phyloP scores from a whole-genome alignment of 2,329 filamentous ascomycete genomes.

The Calonectria naviculata region DNA sequence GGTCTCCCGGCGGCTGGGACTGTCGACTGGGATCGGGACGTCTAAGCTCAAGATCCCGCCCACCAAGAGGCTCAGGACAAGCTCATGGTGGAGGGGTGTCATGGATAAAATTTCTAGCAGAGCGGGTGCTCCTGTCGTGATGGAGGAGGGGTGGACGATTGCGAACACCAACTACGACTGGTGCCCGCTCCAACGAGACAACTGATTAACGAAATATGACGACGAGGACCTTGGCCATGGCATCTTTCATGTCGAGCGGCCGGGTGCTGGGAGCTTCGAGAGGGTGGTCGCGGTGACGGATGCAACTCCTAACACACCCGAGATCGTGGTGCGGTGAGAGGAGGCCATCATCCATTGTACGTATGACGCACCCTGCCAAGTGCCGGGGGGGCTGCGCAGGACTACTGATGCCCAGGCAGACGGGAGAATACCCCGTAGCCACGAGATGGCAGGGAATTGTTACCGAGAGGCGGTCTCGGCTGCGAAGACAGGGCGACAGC shows the following conservation, averaged over 20 bases:
- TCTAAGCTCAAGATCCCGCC: slow-evolving; percentile 9
- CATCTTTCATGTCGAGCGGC: slow-evolving; percentile 30
- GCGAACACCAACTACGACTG: slow-evolving; percentile 27
- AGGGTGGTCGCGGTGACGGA: slow-evolving; percentile 9
- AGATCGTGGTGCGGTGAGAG: slow-evolving; percentile 41
- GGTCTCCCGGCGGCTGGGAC: slow-evolving; percentile 29
- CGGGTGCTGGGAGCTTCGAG: slow-evolving; percentile 22
- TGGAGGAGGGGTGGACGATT: slow-evolving; percentile 8
- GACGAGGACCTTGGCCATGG: slow-evolving; percentile 13
- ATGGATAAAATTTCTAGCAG: slow-evolving; percentile 6
- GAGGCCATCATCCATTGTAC: slow-evolving; percentile 11
- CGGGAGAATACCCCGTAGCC: neutral
- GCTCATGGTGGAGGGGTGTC: slow-evolving; percentile 32
- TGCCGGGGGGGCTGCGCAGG: slow-evolving; percentile 12
- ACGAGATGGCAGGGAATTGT: neutral
- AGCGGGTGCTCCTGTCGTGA: neutral
- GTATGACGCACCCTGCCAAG: slow-evolving; percentile 13
- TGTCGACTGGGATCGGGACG: slow-evolving; percentile 19
- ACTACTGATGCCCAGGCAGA: neutral
- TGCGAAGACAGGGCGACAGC: slow-evolving; percentile 5
- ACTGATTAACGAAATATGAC: slow-evolving; percentile 39
- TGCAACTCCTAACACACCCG: slow-evolving; percentile 32
- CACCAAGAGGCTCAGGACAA: slow-evolving; percentile 8
- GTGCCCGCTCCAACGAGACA: slow-evolving; percentile 37
- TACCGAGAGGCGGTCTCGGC: slow-evolving; percentile 23